Percentiles rank a stretch among this genome's conserved stretches.
Conservation (phyloP, 768 basidiomycete species). For the Suillus luteus region DNA sequence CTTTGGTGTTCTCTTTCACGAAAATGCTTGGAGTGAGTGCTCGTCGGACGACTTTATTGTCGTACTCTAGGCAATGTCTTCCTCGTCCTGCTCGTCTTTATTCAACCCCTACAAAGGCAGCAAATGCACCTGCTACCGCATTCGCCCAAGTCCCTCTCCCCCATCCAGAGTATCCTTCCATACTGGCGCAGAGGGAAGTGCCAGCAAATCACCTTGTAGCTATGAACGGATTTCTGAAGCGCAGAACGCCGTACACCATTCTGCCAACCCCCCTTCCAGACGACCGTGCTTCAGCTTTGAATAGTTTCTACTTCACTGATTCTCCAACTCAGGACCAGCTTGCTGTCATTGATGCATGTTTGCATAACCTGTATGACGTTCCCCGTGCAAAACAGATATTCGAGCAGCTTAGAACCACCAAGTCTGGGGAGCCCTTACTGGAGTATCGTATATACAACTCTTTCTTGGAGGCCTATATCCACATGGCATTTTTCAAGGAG, state of each 20-base stretch:
- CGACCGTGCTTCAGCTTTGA: constrained; percentile 40
- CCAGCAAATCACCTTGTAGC: constrained; percentile 29
- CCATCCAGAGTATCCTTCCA: constrained; percentile 42
- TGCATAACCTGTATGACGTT: constrained; percentile 75
- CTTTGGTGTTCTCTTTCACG: neutral
- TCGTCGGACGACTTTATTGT: constrained; percentile 45
- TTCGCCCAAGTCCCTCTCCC: constrained; percentile 39
- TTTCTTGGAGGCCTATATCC: constrained; percentile 64
- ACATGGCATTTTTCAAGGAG: constrained; percentile 55
- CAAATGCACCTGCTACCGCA: constrained; percentile 55
- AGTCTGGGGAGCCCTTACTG: constrained; percentile 48
- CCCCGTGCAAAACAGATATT: constrained; percentile 77
- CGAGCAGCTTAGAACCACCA: constrained; percentile 51
- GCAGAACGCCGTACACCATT: constrained; percentile 52
- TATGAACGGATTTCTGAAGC: constrained; percentile 53
- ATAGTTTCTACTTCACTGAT: constrained; percentile 62
- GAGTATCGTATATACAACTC: constrained; percentile 58
- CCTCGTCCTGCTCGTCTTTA: constrained; percentile 72
- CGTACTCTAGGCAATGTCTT: constrained; percentile 64
- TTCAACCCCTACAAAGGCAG: constrained; percentile 62
- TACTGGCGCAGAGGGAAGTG: constrained; percentile 32
- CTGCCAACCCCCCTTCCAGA: constrained; percentile 68
- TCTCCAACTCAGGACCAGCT: constrained; percentile 67
- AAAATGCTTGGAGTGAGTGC: constrained; percentile 1
- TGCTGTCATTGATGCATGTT: constrained; percentile 82